phyloP scores from a whole-genome alignment of 2,329 filamentous ascomycete species.

The Lecanicillium sp. region DNA sequence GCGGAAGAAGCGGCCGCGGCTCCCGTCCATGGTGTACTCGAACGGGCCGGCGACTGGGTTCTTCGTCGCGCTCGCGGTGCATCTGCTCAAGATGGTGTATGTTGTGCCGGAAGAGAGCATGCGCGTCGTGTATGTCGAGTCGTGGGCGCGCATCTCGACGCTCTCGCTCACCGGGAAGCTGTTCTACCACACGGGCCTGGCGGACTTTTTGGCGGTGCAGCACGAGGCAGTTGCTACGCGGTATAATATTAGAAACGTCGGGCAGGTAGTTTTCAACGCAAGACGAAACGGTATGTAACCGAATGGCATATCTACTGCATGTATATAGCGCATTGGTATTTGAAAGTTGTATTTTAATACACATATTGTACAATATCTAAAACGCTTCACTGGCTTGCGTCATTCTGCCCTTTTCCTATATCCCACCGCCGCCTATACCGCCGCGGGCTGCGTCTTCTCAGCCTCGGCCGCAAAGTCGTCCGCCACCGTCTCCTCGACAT shows the following conservation, averaged over 20 bases:
- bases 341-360: slow-evolving; percentile 16
- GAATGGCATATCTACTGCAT: neutral
- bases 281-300: slow-evolving; percentile 20
- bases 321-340: neutral
- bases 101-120: slow-evolving; percentile 49
- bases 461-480: slow-evolving; percentile 21
- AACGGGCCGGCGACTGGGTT: slow-evolving; percentile 89
- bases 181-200: slow-evolving; percentile 56
- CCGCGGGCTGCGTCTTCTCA: slow-evolving; percentile 13
- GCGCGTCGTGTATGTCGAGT: slow-evolving; percentile 81
- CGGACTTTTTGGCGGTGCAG: slow-evolving; percentile 78
- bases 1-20: slow-evolving; percentile 25
- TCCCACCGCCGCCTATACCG: neutral
- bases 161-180: slow-evolving; percentile 81
- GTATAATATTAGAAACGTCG: slow-evolving; percentile 33
- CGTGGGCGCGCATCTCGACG: slow-evolving; percentile 77
- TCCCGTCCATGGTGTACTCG: slow-evolving; percentile 72
- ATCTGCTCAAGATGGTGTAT: slow-evolving; percentile 41
- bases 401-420: slow-evolving; percentile 12
- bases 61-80: slow-evolving; percentile 54
- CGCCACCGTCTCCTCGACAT: slow-evolving; percentile 31
- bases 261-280: slow-evolving; percentile 36
- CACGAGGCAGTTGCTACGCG: slow-evolving; percentile 58
- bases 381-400: slow-evolving; percentile 14
- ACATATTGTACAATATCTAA: slow-evolving; percentile 18